A percentile compares a stretch with the other conserved stretches of the same genome.
Conservation (phyloP, 495 filamentous ascomycete genomes). For the Choiromyces venosus region DNA sequence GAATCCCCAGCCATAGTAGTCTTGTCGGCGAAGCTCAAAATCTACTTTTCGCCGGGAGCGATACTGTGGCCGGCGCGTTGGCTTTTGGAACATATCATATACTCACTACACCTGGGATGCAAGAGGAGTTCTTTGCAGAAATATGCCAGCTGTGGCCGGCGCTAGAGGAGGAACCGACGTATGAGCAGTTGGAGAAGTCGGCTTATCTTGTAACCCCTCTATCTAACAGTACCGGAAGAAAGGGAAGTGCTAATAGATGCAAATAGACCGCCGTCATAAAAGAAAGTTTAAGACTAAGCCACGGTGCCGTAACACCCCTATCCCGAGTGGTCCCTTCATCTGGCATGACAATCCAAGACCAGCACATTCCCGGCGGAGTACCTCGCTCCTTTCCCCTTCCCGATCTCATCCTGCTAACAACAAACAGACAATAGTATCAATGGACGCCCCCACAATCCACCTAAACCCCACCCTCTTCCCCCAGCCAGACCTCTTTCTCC, state of each 20-base stretch:
- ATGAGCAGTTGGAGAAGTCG: constrained; percentile 42
- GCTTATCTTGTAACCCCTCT: constrained; percentile 38
- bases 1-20: constrained; percentile 8
- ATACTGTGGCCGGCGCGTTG: constrained; percentile 45
- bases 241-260: not conserved
- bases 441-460: constrained; percentile 46
- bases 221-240: too few relatives aligned
- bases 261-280: constrained; percentile 41
- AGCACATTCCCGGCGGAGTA: constrained; percentile 33
- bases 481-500: constrained; percentile 44
- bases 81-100: constrained; percentile 43
- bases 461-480: constrained; percentile 47
- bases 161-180: constrained; percentile 33
- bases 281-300: constrained; percentile 35
- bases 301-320: constrained; percentile 25
- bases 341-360: constrained; percentile 28
- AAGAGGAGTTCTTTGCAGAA: constrained; percentile 41
- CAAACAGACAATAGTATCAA: constrained; percentile 41
- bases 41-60: constrained; percentile 46
- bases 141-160: constrained; percentile 40
- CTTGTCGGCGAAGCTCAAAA: constrained; percentile 44
- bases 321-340: constrained; percentile 15
- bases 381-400: not conserved
- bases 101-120: constrained; percentile 32
- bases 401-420: not conserved